Conservation (phyloP, 108 stramenopile species). For the Pseudonitzschia multiseries region DNA sequence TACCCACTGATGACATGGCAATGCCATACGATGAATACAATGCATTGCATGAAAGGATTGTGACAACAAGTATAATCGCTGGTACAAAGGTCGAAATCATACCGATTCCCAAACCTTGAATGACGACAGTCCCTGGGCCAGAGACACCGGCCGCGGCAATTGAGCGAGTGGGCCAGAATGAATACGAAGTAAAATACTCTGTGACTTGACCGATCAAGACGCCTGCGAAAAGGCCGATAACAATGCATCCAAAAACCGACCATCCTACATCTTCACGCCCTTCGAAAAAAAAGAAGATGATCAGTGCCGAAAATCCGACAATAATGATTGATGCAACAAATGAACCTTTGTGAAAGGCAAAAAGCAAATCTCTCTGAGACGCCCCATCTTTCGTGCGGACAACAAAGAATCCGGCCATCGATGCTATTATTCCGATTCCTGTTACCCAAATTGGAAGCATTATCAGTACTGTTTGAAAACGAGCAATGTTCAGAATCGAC, state of each 20-base stretch:
- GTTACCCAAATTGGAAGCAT: slow-evolving; percentile 89
- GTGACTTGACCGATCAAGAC: slow-evolving; percentile 91
- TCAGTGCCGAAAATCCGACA: slow-evolving; percentile 51
- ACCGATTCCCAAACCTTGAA: slow-evolving; percentile 93
- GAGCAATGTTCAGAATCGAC: not conserved
- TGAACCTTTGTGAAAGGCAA: slow-evolving; percentile 74
- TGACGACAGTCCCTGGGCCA: slow-evolving; percentile 92
- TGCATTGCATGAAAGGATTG: slow-evolving; percentile 83
- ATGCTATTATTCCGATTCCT: slow-evolving; percentile 85
- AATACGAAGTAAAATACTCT: slow-evolving; percentile 93
- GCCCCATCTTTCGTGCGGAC: slow-evolving; percentile 69
- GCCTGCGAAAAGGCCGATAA: slow-evolving; percentile 85
- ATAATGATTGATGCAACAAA: slow-evolving; percentile 72
- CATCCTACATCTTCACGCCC: slow-evolving; percentile 49
- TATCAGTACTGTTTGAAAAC: slow-evolving; percentile 18
- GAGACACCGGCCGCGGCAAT: slow-evolving; percentile 89
- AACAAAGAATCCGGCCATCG: slow-evolving; percentile 69
- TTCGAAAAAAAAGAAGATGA: slow-evolving; percentile 49
- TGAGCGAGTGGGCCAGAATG: slow-evolving; percentile 74
- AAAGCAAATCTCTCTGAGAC: slow-evolving; percentile 63
- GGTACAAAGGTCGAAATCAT: slow-evolving; percentile 89
- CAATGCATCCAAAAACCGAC: slow-evolving; percentile 77
- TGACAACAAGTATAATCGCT: slow-evolving; percentile 80
- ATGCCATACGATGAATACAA: slow-evolving; percentile 87
- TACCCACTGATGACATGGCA: slow-evolving; percentile 93